phyloP scores from a whole-genome alignment of 2,329 filamentous ascomycete genomes.

The Phoma sp. region DNA sequence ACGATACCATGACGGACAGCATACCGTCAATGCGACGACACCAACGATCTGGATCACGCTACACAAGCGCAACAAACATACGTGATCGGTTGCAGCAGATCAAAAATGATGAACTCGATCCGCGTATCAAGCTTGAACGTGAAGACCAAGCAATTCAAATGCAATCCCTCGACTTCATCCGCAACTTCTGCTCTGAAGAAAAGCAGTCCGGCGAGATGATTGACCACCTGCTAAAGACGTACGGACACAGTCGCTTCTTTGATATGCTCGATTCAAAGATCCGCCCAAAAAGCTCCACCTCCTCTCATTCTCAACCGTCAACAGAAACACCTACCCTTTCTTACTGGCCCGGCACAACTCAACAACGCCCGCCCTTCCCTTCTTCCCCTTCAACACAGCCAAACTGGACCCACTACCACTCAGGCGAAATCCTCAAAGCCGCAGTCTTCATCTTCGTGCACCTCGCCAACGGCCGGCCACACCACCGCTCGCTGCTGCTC shows the following conservation, averaged over 20 bases:
- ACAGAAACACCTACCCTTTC: constrained; percentile 23
- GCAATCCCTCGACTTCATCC: constrained; percentile 85
- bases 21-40: constrained; percentile 48
- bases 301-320: constrained; percentile 8
- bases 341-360: constrained; percentile 66
- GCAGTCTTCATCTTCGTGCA: constrained; percentile 86
- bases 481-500: constrained; percentile 71
- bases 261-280: constrained; percentile 82
- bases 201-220: constrained; percentile 71
- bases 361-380: constrained; percentile 45
- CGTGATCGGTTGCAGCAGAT: constrained; percentile 52
- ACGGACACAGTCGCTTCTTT: constrained; percentile 80
- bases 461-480: constrained; percentile 79
- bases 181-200: constrained; percentile 80
- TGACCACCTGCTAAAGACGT: constrained; percentile 76
- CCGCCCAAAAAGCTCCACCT: constrained; percentile 53
- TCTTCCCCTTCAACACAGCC: constrained; percentile 48
- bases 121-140: constrained; percentile 69
- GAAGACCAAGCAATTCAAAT: constrained; percentile 89
- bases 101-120: constrained; percentile 71
- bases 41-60: constrained; percentile 46
- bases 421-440: constrained; percentile 72
- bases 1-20: constrained; percentile 54
- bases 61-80: constrained; percentile 43
- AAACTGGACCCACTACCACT: constrained; percentile 44